Evolutionary conservation across 1,284 basidiomycete genomes (phyloP).

Genomic region (Cutaneotrichosporon sp.): DNA sequence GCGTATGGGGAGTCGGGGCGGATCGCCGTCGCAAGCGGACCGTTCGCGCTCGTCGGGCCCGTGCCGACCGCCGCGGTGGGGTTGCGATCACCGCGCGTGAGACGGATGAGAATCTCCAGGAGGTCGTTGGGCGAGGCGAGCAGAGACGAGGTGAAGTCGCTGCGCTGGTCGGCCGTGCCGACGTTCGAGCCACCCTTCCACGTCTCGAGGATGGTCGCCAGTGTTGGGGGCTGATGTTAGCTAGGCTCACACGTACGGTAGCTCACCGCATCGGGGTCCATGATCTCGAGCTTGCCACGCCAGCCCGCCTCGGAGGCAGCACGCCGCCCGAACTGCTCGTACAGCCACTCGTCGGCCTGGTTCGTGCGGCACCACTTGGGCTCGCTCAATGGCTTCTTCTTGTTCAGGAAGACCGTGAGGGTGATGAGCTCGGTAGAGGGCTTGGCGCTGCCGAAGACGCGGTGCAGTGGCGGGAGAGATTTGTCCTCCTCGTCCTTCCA

Average conservation of each 20-base stretch:
- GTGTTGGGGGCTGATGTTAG: slow-evolving; percentile 73
- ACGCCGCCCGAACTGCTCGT: slow-evolving; percentile 70
- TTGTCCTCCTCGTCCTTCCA: slow-evolving; percentile 26
- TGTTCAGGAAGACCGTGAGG: slow-evolving; percentile 69
- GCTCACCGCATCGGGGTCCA: slow-evolving; percentile 91
- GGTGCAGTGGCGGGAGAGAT: slow-evolving; percentile 26
- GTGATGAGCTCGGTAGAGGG: slow-evolving; percentile 27
- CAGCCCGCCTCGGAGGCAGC: slow-evolving; percentile 70
- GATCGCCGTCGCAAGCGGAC: slow-evolving; percentile 61
- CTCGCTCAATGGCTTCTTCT: slow-evolving; percentile 81
- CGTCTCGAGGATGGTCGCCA: slow-evolving; percentile 79
- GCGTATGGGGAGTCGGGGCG: slow-evolving; percentile 74
- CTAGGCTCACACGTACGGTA: background rate
- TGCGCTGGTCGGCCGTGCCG: slow-evolving; percentile 72
- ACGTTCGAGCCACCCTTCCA: slow-evolving; percentile 81
- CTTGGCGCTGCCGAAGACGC: slow-evolving; percentile 27
- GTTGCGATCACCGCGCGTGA: slow-evolving; percentile 82
- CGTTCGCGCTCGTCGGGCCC: slow-evolving; percentile 54
- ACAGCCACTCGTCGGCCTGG: slow-evolving; percentile 88
- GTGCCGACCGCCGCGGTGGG: slow-evolving; percentile 64
- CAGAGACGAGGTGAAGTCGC: slow-evolving; percentile 82
- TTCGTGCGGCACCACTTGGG: slow-evolving; percentile 95
- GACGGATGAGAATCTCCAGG: slow-evolving; percentile 83
- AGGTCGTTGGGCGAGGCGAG: slow-evolving; percentile 77
- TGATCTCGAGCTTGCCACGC: slow-evolving; percentile 88